Conservation (phyloP, 164 flowering plant genomes). For the Platanus orientalis region DNA sequence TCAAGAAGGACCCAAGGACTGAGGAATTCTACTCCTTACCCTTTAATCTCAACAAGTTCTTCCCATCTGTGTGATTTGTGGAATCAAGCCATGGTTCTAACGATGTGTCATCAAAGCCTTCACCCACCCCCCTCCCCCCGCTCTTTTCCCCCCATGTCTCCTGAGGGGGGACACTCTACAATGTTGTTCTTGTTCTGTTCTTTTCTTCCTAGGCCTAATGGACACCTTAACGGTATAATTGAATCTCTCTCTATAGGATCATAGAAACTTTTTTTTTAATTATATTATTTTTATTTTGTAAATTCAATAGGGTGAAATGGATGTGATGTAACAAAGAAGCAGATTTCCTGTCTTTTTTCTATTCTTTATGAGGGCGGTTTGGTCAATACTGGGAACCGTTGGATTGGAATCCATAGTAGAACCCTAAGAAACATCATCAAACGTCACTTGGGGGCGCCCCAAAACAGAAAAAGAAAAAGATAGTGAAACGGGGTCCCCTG, state of each 20-base stretch:
- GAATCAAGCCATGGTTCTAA: not conserved
- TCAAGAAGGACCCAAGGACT: conserved; percentile 69
- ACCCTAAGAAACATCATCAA: too few species aligned
- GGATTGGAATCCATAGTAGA: too few species aligned
- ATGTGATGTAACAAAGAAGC: too few species aligned
- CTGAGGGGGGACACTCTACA: not conserved
- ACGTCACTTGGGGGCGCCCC: too few species aligned
- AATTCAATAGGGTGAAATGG: too few species aligned
- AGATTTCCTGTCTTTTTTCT: too few species aligned
- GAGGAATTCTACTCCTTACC: conserved; percentile 95
- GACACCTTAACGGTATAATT: conserved; percentile 16
- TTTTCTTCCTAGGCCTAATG: not conserved
- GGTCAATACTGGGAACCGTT: too few species aligned
- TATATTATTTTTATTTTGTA: too few species aligned
- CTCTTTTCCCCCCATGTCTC: conserved; percentile 7
- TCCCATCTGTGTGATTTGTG: conserved; percentile 71
- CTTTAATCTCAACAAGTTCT: conserved; percentile 85
- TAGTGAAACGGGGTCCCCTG: too few species aligned
- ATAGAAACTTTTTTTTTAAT: too few species aligned
- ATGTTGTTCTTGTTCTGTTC: not conserved
- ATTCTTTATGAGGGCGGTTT: too few species aligned
- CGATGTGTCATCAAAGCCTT: not conserved
- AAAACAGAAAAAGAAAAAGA: too few species aligned
- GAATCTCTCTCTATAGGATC: conserved; percentile 9
- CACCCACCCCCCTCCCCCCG: not conserved